A percentile compares a stretch with the other conserved stretches of the same genome.
Evolutionary conservation across 805 yeast genomes (phyloP).

Genomic region (Jamesozyma piceae): DNA sequence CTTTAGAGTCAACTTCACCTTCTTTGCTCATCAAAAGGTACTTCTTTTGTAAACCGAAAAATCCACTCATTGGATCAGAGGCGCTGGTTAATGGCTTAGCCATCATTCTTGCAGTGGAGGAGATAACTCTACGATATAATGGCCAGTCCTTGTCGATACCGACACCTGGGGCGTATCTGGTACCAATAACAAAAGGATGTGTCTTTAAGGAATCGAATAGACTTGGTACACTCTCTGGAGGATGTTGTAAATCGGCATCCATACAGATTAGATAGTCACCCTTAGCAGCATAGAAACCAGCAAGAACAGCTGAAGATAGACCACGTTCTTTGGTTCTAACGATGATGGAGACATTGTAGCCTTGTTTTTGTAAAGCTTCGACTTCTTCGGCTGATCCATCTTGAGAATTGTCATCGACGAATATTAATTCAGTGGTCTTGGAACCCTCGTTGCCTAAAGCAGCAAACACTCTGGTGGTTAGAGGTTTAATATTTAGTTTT

Average conservation of each 20-base stretch:
- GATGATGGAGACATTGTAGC: constrained; percentile 40
- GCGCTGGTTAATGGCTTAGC: constrained; percentile 44
- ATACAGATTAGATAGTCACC: constrained; percentile 42
- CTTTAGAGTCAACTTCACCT: constrained; percentile 34
- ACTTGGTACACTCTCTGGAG: constrained; percentile 43
- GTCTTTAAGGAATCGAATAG: constrained; percentile 34
- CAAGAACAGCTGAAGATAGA: constrained; percentile 40
- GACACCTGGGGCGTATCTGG: constrained; percentile 47
- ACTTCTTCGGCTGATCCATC: constrained; percentile 48
- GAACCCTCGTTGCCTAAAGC: constrained; percentile 38
- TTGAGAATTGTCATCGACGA: constrained; percentile 43
- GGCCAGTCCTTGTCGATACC: constrained; percentile 49
- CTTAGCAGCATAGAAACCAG: constrained; percentile 39
- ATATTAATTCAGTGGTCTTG: constrained; percentile 38
- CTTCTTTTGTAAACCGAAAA: constrained; percentile 41
- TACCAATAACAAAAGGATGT: constrained; percentile 40
- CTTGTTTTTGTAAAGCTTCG: constrained; percentile 35
- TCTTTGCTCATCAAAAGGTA: constrained; percentile 31
- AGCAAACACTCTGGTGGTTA: constrained; percentile 40
- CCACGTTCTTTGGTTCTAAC: constrained; percentile 46
- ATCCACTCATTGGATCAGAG: constrained; percentile 46
- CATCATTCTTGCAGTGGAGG: constrained; percentile 40
- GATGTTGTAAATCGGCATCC: constrained; percentile 49
- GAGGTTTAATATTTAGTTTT: constrained; percentile 39
- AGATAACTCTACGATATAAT: constrained; percentile 39